These are phyloP conservation scores for Nitzschia palea DNA, from an alignment of 108 stramenopile species.

Conservation along the genomic window DNA sequence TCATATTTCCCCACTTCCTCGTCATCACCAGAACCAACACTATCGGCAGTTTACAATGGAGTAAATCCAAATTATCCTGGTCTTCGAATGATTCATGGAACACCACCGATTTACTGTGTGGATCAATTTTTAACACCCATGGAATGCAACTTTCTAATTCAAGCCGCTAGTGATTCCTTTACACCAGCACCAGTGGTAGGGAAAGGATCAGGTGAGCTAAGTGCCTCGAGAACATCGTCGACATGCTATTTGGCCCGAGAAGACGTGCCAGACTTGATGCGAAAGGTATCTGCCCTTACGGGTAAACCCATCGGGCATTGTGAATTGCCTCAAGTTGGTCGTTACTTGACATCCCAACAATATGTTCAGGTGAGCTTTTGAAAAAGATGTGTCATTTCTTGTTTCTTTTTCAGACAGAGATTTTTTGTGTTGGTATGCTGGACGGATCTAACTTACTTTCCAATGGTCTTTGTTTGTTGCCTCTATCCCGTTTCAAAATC, in stretches of 20 bases:
- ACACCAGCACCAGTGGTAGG: slow-evolving; percentile 88
- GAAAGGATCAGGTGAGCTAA: slow-evolving; percentile 69
- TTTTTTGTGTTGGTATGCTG: too few species aligned
- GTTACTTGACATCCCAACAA: slow-evolving; percentile 79
- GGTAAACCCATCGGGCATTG: slow-evolving; percentile 83
- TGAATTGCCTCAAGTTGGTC: slow-evolving; percentile 93
- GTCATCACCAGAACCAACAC: slow-evolving; percentile 17
- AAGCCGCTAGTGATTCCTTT: slow-evolving; percentile 68
- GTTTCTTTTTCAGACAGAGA: too few species aligned
- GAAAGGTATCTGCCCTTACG: slow-evolving; percentile 74
- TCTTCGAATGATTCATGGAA: slow-evolving; percentile 52
- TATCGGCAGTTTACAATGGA: slow-evolving; percentile 74
- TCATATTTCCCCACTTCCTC: neutral
- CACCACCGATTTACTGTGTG: slow-evolving; percentile 76
- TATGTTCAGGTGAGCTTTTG: slow-evolving; percentile 69
- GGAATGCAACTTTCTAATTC: slow-evolving; percentile 81
- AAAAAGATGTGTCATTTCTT: too few species aligned
- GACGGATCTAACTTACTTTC: too few species aligned
- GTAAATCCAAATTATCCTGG: slow-evolving; percentile 86
- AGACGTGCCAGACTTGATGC: slow-evolving; percentile 72
- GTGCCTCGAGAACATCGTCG: slow-evolving; percentile 67
- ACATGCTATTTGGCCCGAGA: slow-evolving; percentile 87
- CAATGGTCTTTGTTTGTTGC: neutral
- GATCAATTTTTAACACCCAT: slow-evolving; percentile 70
- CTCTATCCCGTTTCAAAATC: neutral